Conservation (phyloP, 1,139 yeast genomes). For the Pichia sp. region DNA sequence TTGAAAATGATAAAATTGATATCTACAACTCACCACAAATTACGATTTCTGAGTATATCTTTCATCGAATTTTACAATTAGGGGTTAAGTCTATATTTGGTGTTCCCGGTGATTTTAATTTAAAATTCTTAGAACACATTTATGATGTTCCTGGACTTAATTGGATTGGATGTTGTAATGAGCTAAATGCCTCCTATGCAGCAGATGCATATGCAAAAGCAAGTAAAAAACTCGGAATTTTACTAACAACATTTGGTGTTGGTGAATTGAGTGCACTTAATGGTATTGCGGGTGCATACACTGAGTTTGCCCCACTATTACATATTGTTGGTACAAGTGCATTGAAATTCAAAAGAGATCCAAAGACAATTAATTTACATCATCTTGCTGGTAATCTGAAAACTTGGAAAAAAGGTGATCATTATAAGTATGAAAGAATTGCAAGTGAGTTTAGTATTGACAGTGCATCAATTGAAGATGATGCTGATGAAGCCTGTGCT, state of each 20-base stretch:
- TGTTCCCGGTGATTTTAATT: constrained; percentile 56
- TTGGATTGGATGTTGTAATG: constrained; percentile 61
- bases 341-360: constrained; percentile 16
- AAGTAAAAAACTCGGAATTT: constrained; percentile 37
- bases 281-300: constrained; percentile 77
- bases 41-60: constrained; percentile 30
- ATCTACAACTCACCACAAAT: constrained; percentile 8
- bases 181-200: constrained; percentile 63
- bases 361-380: constrained; percentile 37
- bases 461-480: constrained; percentile 44
- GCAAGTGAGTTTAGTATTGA: constrained; percentile 53
- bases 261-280: constrained; percentile 83
- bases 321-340: constrained; percentile 81
- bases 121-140: constrained; percentile 48
- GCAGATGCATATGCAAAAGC: constrained; percentile 73
- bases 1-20: neutral
- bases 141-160: constrained; percentile 37
- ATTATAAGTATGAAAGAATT: constrained; percentile 55
- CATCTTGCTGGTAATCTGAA: constrained; percentile 59
- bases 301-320: constrained; percentile 71
- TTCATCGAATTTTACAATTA: constrained; percentile 23
- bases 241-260: constrained; percentile 68
- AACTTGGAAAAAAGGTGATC: constrained; percentile 49
- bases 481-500: constrained; percentile 40
- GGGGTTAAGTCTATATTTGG: constrained; percentile 33